Evolutionary conservation across 2,329 filamentous ascomycete species (phyloP), one percentile per base, ranked within the genome.

Genomic region (Chaetomium strumarium): DNA sequence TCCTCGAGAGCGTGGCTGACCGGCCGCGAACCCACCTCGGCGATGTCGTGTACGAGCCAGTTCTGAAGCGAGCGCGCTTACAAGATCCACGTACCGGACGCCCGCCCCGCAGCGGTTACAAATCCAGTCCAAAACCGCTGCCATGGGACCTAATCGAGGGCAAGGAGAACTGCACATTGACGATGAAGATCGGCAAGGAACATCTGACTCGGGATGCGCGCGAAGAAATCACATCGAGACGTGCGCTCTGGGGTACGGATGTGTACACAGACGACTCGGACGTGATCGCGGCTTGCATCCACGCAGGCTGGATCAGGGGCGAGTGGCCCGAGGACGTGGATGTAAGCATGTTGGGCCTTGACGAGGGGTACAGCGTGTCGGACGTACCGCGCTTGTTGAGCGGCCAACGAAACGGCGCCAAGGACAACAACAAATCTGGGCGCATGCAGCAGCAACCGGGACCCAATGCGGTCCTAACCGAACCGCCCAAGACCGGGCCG

Each of bases 231-330:
- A 95, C 90, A 11, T 73, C 82, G 8, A 81, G 89, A 33, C 80
- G 86, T 17, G 88, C 88, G 8, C 68, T 99, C 0, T 99, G 92
- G 91, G 93, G 93, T 1, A 93, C 90, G 0, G 91, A 95, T 36
- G 80, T 99, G 7, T 97, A 97, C 66, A 95, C 90, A 0, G 93
- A 99, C 62, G 93, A 99, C 68, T 96, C 90, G 0, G 93, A 99
- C 65, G 83, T 93, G 0, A 79, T 99, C 20, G 92, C 90, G 0
- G 91, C 92, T 2, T 92, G 91, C 55, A 92, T 99, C 42, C 93
- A 99, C 67, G 84, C 85, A 1, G 93, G 93, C 3, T 97, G 90
- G 84, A 86, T 99, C 60, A 84, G 85, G 39, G 92, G 92, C 33
- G 89, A 91, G 62, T 96, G 91, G 86, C 76, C 83, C 5, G 83